These are phyloP conservation scores for Herpetomonas tarakana DNA, from an alignment of 208 protist species.

Conservation along the genomic window DNA sequence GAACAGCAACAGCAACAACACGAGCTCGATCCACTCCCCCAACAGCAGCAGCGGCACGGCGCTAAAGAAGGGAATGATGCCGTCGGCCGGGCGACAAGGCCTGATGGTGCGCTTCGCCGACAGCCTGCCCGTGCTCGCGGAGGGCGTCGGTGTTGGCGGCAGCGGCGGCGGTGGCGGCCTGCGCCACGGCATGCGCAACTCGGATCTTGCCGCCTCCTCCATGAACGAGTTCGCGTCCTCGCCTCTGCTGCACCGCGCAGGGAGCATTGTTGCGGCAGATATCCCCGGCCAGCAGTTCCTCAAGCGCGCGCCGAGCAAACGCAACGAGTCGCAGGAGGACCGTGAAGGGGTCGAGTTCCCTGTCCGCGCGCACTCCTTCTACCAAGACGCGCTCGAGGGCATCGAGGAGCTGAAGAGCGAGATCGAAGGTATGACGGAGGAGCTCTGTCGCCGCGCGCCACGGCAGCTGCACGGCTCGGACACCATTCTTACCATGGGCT, in stretches of 20 bases:
- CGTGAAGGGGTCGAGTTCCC: constrained; percentile 36
- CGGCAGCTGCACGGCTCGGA: constrained; percentile 74
- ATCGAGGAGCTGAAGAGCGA: constrained; percentile 60
- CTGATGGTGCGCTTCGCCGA: constrained; percentile 32
- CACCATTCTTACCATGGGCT: constrained; percentile 74
- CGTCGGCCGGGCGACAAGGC: constrained; percentile 9
- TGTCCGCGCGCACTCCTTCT: constrained; percentile 51
- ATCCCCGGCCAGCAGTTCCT: constrained; percentile 70
- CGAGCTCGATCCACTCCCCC: constrained; percentile 7
- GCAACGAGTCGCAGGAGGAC: constrained; percentile 17
- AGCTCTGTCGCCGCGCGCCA: constrained; percentile 57
- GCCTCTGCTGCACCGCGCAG: constrained; percentile 32
- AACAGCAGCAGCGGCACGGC: background rate
- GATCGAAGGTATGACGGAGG: constrained; percentile 69
- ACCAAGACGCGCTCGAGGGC: constrained; percentile 44
- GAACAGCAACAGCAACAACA: too few species aligned
- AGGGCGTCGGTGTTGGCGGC: background rate
- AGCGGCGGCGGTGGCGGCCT: constrained; percentile 3
- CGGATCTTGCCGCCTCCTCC: background rate
- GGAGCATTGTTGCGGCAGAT: constrained; percentile 49
- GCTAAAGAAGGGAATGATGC: constrained; percentile 11
- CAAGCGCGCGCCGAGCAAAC: constrained; percentile 49
- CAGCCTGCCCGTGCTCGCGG: background rate
- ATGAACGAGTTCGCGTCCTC: background rate
- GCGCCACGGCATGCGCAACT: background rate